A percentile compares a stretch with the other conserved stretches of the same genome.
Evolutionary conservation across 2,329 filamentous ascomycete species (phyloP).

Genomic region (Pseudopithomyces maydicus): DNA sequence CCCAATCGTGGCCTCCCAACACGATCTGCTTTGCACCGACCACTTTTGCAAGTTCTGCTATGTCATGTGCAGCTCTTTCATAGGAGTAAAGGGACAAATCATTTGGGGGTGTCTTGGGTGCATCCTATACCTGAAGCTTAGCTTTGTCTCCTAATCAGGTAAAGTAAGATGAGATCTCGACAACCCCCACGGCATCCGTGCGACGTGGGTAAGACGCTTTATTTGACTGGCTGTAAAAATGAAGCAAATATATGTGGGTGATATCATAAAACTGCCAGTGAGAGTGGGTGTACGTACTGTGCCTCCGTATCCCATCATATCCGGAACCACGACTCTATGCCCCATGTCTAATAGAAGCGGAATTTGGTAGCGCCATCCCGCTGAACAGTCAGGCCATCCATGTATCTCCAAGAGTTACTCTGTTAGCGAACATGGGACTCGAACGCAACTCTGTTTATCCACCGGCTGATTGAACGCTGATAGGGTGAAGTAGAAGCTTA

Average conservation of each 20-base stretch:
- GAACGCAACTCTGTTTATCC: conserved; percentile 14
- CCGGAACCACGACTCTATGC: conserved; percentile 79
- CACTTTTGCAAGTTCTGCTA: conserved; percentile 71
- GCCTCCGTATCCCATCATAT: conserved; percentile 84
- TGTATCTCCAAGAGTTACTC: conserved; percentile 58
- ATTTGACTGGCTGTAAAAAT: background rate
- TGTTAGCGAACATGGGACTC: conserved; percentile 7
- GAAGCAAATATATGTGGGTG: background rate
- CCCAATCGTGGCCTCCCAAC: conserved; percentile 93
- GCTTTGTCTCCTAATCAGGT: conserved; percentile 13
- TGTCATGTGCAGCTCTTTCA: conserved; percentile 75
- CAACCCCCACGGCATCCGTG: conserved; percentile 10
- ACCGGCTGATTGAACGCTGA: conserved; percentile 19
- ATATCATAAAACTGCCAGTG: conserved; percentile 16
- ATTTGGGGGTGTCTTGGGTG: conserved; percentile 62
- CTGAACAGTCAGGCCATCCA: conserved; percentile 81
- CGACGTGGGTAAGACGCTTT: background rate
- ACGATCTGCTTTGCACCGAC: conserved; percentile 66
- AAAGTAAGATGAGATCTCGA: conserved; percentile 11
- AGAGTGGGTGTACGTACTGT: conserved; percentile 56
- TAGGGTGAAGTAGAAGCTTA: conserved; percentile 32
- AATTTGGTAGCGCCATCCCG: conserved; percentile 90
- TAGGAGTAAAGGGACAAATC: conserved; percentile 67
- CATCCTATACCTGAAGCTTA: conserved; percentile 41
- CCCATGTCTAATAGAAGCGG: conserved; percentile 73